Percentiles rank a stretch among this genome's conserved stretches.
These are phyloP conservation scores for Penicillium sp. DNA, from an alignment of 2,329 filamentous ascomycete genomes.

Conservation along the genomic window DNA sequence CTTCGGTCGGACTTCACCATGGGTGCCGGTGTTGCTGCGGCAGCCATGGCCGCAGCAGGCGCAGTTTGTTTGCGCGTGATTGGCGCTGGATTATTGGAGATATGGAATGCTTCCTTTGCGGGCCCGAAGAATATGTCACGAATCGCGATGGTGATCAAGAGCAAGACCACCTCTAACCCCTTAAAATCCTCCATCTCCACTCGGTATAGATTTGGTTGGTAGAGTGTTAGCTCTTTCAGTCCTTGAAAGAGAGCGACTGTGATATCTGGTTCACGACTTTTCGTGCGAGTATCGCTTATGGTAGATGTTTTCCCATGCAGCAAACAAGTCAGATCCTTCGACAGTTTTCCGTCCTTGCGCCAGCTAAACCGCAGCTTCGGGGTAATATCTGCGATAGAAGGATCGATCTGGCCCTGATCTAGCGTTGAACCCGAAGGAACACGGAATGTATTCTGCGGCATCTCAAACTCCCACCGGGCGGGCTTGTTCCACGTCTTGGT, in stretches of 20 bases:
- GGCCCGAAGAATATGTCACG: constrained; percentile 64
- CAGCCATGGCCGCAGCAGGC: not conserved
- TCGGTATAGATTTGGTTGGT: constrained; percentile 87
- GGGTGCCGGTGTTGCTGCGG: not conserved
- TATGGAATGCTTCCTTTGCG: constrained; percentile 76
- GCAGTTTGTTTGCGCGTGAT: not conserved
- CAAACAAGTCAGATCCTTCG: constrained; percentile 85
- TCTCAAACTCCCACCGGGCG: constrained; percentile 86
- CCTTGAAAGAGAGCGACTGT: constrained; percentile 84
- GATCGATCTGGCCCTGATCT: constrained; percentile 69
- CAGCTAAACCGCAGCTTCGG: constrained; percentile 84
- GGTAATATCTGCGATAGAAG: constrained; percentile 55
- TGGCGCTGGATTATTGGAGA: constrained; percentile 35
- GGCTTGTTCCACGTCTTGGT: constrained; percentile 77
- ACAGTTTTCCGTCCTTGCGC: constrained; percentile 83
- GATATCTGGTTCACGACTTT: constrained; percentile 91
- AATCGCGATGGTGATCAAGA: constrained; percentile 62
- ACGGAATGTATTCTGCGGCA: constrained; percentile 83
- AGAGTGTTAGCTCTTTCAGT: constrained; percentile 78
- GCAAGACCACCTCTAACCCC: constrained; percentile 80
- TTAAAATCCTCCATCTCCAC: constrained; percentile 94
- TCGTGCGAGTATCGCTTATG: constrained; percentile 63
- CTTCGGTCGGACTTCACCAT: not conserved
- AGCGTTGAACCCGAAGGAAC: constrained; percentile 75
- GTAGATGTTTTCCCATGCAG: constrained; percentile 75